Conservation (phyloP, 331 rosid genomes). For the Acacia concinna region DNA sequence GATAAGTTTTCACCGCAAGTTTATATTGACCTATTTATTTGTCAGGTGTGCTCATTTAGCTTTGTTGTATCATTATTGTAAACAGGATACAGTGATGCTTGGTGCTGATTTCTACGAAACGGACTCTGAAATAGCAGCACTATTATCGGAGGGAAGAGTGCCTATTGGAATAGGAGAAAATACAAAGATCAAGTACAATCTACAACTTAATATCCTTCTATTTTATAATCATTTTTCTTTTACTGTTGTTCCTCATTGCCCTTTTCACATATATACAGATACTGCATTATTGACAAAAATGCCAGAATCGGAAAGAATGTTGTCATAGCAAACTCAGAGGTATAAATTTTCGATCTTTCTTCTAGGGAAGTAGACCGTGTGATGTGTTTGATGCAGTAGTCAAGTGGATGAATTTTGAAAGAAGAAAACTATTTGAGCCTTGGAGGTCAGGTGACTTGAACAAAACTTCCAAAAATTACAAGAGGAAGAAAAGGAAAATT, state of each 20-base stretch:
- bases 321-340: slow-evolving; percentile 70
- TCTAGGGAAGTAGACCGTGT: neutral
- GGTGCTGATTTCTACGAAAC: slow-evolving; percentile 96
- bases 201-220: slow-evolving; percentile 1
- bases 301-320: slow-evolving; percentile 77
- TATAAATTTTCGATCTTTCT: slow-evolving; percentile 27
- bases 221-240: slow-evolving; percentile 10
- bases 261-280: slow-evolving; percentile 42
- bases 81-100: slow-evolving; percentile 96
- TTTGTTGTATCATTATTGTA: neutral
- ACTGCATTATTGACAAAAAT: slow-evolving; percentile 80
- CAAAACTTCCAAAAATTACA: neutral
- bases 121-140: slow-evolving; percentile 55
- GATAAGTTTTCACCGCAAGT: neutral
- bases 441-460: slow-evolving; percentile 6
- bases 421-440: neutral
- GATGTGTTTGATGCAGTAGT: neutral
- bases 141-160: slow-evolving; percentile 85
- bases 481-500: neutral
- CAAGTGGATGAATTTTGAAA: neutral
- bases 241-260: slow-evolving; percentile 21
- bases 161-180: slow-evolving; percentile 85
- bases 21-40: slow-evolving; percentile 2
- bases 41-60: slow-evolving; percentile 7
- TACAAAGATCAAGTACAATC: slow-evolving; percentile 59